Evolutionary conservation across 2,329 filamentous ascomycete species (phyloP).

Genomic region (Exophiala sp.): DNA sequence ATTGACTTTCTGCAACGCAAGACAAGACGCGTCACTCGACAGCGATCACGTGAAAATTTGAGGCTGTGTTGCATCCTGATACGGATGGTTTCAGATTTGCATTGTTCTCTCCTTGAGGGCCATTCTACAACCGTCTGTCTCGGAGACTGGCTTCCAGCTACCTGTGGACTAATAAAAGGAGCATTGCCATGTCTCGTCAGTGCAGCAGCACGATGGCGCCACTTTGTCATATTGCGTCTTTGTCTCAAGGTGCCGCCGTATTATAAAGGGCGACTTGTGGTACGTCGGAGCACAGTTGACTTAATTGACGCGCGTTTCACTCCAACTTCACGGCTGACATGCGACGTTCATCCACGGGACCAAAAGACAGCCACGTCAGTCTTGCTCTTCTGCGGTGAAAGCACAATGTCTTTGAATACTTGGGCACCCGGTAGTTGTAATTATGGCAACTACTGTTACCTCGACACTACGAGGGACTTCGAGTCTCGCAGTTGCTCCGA

Average conservation of each 20-base stretch:
- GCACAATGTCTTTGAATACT: constrained; percentile 18
- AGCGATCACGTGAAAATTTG: background rate
- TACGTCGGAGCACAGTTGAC: constrained; percentile 1
- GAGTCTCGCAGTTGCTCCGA: constrained; percentile 41
- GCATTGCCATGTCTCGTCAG: background rate
- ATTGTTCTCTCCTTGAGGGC: background rate
- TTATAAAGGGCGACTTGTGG: background rate
- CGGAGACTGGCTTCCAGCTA: background rate
- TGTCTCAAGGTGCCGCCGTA: background rate
- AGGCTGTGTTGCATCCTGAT: background rate
- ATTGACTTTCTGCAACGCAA: background rate
- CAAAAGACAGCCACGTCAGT: too few relatives aligned
- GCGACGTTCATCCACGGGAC: too few relatives aligned
- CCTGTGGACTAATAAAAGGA: background rate
- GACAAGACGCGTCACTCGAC: background rate
- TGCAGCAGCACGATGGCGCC: background rate
- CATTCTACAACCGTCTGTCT: background rate
- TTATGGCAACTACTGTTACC: constrained; percentile 15
- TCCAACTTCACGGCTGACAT: too few relatives aligned
- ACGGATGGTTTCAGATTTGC: background rate
- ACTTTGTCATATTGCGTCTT: background rate
- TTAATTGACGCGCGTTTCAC: constrained; percentile 17
- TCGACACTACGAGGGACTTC: constrained; percentile 32
- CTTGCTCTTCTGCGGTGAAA: too few relatives aligned
- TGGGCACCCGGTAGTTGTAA: constrained; percentile 4